Evolutionary conservation across 2,329 filamentous ascomycete genomes (phyloP), one percentile per base, ranked within the genome.

Genomic region (Aspergillus aculeatus): DNA sequence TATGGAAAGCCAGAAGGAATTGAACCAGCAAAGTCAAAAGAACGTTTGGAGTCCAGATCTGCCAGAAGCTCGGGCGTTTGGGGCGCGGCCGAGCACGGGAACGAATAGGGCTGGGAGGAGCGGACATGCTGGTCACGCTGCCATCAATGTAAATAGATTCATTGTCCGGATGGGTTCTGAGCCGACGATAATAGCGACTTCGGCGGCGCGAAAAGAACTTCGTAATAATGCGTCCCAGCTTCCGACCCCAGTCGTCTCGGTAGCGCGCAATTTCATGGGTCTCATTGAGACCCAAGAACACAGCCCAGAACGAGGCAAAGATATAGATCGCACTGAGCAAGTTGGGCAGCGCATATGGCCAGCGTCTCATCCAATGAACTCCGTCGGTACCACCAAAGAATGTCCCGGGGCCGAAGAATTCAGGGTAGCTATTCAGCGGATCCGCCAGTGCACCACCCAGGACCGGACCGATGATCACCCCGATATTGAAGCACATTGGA

Each of bases 301-400:
- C 81, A 2, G 81, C 76, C 4, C 83, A 53, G 0, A 84, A 81
- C 0, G 86, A 84, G 1, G 78, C 68, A 3, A 84, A 71, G 11
- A 91, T 81, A 58, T 89, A 86, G 0, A 82, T 62, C 1, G 85
- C 86, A 67, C 86, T 90, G 53, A 90, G 77, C 0, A 91, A 73
- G 67, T 89, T 90, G 0, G 89, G 89, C 44, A 91, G 75, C 1
- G 87, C 87, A 74, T 88, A 91, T 0, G 89, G 89, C 73, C 86
- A 91, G 53, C 77, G 75, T 21, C 76, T 78, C 80, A 89, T 85
- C 86, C 89, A 90, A 62, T 80, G 75, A 1, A 87, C 86, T 0
- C 86, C 86, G 50, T 81, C 61, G 56, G 82, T 76, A 0, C 84
- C 84, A 1, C 84, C 84, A 32, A 89, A 71, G 0, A 80, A 62